Conservation (phyloP, 306 rosid genomes). For the Rosa chinensis region DNA sequence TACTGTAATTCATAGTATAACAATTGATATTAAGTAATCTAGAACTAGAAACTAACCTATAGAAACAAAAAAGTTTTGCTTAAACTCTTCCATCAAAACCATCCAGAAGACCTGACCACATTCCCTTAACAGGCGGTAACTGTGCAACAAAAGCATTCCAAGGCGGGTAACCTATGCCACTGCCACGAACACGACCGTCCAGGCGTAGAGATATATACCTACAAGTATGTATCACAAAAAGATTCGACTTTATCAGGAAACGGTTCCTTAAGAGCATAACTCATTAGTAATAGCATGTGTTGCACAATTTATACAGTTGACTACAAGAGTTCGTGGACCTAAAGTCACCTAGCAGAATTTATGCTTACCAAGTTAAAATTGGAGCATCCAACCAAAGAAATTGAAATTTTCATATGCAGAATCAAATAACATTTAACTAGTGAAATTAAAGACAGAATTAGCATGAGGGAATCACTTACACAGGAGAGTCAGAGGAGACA, state of each 20-base stretch:
- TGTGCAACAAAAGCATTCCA: slow-evolving; percentile 97
- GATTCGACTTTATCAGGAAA: neutral
- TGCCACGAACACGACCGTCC: slow-evolving; percentile 96
- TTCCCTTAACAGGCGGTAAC: slow-evolving; percentile 82
- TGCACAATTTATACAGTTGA: neutral
- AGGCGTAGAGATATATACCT: slow-evolving; percentile 86
- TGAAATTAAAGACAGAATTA: neutral
- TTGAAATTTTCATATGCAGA: neutral
- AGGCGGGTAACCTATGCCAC: slow-evolving; percentile 95
- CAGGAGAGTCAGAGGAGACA: slow-evolving; percentile 82
- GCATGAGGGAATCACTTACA: slow-evolving; percentile 52
- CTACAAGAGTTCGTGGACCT: neutral
- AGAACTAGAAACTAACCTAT: slow-evolving; percentile 22
- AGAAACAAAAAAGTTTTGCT: slow-evolving; percentile 7
- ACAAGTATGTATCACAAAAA: slow-evolving; percentile 9
- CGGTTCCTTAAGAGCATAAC: neutral
- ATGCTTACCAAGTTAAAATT: neutral
- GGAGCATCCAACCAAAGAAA: neutral
- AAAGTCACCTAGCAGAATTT: neutral
- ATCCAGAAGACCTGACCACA: slow-evolving; percentile 94
- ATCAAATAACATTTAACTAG: neutral
- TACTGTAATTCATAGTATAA: neutral
- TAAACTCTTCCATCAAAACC: slow-evolving; percentile 94
- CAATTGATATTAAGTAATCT: neutral
- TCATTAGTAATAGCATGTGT: neutral